phyloP scores from a whole-genome alignment of 2,329 filamentous ascomycete species.

The Aspergillus sp. region DNA sequence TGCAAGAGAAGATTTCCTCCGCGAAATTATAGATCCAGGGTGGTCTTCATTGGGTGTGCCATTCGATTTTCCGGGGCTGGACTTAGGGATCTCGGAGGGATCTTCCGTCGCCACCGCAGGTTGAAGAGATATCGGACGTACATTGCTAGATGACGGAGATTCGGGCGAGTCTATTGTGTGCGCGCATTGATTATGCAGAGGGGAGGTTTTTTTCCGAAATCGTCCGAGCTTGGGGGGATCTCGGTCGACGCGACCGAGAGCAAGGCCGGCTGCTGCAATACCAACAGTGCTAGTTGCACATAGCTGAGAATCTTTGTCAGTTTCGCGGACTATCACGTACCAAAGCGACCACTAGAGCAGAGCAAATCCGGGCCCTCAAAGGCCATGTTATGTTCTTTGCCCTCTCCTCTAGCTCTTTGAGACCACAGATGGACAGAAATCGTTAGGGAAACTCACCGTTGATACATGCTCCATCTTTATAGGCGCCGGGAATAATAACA shows the following conservation, averaged over 20 bases:
- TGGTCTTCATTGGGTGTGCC: conserved; percentile 8
- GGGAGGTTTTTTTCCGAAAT: conserved; percentile 27
- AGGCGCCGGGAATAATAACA: conserved; percentile 29
- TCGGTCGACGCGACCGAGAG: conserved; percentile 53
- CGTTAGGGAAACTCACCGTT: conserved; percentile 30
- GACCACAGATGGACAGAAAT: background rate
- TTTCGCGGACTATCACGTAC: background rate
- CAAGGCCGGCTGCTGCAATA: conserved; percentile 59
- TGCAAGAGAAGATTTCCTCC: conserved; percentile 28
- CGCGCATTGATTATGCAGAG: conserved; percentile 21
- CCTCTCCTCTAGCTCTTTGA: background rate
- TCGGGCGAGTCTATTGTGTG: conserved; percentile 13
- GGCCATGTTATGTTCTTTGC: background rate
- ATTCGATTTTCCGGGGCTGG: conserved; percentile 16
- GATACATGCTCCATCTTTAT: conserved; percentile 44
- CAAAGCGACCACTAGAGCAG: background rate
- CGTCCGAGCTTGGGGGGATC: conserved; percentile 29
- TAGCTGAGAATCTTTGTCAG: conserved; percentile 44
- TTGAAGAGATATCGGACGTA: conserved; percentile 20
- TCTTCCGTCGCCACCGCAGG: conserved; percentile 16
- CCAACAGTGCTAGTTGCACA: conserved; percentile 64
- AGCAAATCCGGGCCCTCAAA: background rate
- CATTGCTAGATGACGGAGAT: conserved; percentile 12
- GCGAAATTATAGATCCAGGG: conserved; percentile 18
- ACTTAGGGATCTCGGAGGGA: conserved; percentile 9